Base-by-base conservation (phyloP, 768 basidiomycete genomes). In the Hebeloma cylindrosporum region DNA sequence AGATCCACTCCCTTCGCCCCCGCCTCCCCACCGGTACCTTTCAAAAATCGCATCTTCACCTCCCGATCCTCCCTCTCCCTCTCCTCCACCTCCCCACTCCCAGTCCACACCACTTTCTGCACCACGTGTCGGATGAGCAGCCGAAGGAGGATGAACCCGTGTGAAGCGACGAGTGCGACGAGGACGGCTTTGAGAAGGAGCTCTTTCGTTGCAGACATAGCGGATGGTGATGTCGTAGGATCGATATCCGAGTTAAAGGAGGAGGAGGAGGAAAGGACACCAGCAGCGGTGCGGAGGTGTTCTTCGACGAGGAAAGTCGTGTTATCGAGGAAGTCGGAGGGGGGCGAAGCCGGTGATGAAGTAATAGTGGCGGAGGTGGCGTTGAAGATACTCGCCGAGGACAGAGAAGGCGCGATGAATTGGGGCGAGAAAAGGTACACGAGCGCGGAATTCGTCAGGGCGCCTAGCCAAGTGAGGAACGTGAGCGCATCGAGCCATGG, bases 401-500 rank as follows among this genome's bases (percentile, higher is more conserved):
- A 36, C 9, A 35, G 33, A 3, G 45, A 18, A 14, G 31, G 29
- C 32, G 56, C 45, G 29, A 57, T 47, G 9, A 54, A 43, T 21
- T 52, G 42, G 3, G 56, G 56, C 13, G 56, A 57, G 35, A 57
- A 57, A 3, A 57, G 41, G 40, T 52, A 56, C 4, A 95, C 86
- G 42, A 99, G 80, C 5, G 93, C 86, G 0, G 91, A 77, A 65
- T 94, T 96, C 21, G 85, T 91, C 22, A 97, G 70, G 0, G 93
- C 85, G 3, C 84, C 83, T 39, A 95, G 71, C 93, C 93, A 98
- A 9, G 91, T 79, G 61, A 99, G 75, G 71, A 91, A 85, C 5
- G 85, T 80, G 48, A 99, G 72, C 9, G 84, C 80, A 40, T 94
- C 85, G 31, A 97, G 79, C 95, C 95, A 99, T 0, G 93, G 88